phyloP scores from a whole-genome alignment of 1,139 yeast species.

The Lodderomyces theae region DNA sequence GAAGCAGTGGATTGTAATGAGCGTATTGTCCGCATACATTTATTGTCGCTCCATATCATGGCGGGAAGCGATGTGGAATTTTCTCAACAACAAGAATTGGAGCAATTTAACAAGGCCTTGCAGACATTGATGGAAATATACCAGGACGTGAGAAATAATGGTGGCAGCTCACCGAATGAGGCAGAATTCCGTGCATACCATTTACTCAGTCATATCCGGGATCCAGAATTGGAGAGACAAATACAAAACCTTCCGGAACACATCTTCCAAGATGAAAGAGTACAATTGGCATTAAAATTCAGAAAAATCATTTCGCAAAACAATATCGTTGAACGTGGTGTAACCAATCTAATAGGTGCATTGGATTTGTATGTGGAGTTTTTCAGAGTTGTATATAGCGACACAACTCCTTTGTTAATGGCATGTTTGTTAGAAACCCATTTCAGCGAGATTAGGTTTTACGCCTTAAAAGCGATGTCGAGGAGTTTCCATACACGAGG shows the following conservation, averaged over 20 bases:
- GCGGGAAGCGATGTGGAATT: conserved; percentile 74
- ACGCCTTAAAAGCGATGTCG: conserved; percentile 69
- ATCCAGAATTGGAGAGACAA: conserved; percentile 80
- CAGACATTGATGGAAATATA: conserved; percentile 90
- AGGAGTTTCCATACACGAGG: conserved; percentile 69
- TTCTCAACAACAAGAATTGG: conserved; percentile 93
- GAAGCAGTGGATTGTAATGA: conserved; percentile 95
- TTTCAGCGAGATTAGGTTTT: conserved; percentile 74
- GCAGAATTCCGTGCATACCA: conserved; percentile 93
- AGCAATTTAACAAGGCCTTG: conserved; percentile 87
- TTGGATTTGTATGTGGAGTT: conserved; percentile 62
- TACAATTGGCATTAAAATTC: conserved; percentile 70
- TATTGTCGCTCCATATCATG: conserved; percentile 82
- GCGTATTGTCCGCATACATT: conserved; percentile 84
- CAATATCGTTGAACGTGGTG: conserved; percentile 57
- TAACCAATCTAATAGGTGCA: conserved; percentile 56
- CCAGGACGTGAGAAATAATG: conserved; percentile 70
- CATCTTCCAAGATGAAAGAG: conserved; percentile 52
- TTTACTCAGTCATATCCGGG: conserved; percentile 73
- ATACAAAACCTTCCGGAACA: conserved; percentile 64
- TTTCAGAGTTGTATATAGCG: conserved; percentile 52
- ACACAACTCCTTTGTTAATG: conserved; percentile 62
- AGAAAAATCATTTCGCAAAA: conserved; percentile 68
- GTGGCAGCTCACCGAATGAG: conserved; percentile 74
- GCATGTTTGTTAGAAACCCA: conserved; percentile 79